These are phyloP conservation scores for Globisporangium nunn DNA, from an alignment of 352 stramenopile genomes.

Conservation along the genomic window DNA sequence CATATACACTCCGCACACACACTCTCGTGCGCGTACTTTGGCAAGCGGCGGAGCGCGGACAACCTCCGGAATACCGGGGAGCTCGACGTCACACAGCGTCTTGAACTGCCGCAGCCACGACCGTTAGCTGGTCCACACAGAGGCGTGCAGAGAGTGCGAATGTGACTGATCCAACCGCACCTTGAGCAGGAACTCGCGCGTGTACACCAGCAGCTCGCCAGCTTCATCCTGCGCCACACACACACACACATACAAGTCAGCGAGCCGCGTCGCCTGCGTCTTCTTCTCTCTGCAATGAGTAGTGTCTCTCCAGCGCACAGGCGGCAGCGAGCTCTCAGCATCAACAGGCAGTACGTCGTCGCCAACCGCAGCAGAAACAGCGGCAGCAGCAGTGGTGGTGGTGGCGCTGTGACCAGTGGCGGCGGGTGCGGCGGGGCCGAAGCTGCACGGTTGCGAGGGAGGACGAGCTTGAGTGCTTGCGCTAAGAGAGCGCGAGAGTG, in stretches of 20 bases:
- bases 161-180: slow-evolving; percentile 13
- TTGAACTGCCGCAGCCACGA: slow-evolving; percentile 32
- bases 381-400: neutral
- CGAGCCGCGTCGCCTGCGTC: neutral
- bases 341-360: neutral
- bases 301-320: neutral
- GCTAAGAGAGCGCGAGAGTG: neutral
- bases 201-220: slow-evolving; percentile 37
- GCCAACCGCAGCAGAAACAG: neutral
- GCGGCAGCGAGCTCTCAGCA: neutral
- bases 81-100: slow-evolving; percentile 32
- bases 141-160: neutral
- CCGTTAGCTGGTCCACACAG: neutral
- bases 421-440: neutral
- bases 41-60: slow-evolving; percentile 28
- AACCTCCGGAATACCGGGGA: slow-evolving; percentile 36
- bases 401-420: neutral
- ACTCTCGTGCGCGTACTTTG: slow-evolving; percentile 19
- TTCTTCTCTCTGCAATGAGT: neutral
- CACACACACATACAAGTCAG: neutral
- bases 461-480: neutral
- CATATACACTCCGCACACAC: neutral
- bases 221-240: slow-evolving; percentile 11
- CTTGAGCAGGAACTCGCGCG: slow-evolving; percentile 51
- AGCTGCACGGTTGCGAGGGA: neutral